Evolutionary conservation across 2,329 filamentous ascomycete genomes (phyloP), one percentile per base, ranked within the genome.

Genomic region (Clarireedia monteithiana): DNA sequence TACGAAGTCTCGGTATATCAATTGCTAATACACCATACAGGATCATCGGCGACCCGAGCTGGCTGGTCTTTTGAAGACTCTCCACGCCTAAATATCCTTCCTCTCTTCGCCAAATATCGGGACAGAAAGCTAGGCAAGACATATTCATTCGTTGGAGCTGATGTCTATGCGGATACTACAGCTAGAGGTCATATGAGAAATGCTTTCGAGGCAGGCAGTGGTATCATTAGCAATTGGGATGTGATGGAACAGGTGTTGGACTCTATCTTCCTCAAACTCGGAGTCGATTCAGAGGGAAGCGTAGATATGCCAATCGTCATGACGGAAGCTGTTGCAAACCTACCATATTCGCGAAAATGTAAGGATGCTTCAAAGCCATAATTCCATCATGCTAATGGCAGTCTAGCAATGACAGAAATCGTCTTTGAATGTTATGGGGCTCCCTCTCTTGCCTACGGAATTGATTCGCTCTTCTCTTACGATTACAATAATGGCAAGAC

Each of bases 391-490:
- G 53, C 63, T 72, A 61, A 74, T 68, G 26, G 56, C 53, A 42
- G 53, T 57, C 53, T 62, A 95, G 90, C 89, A 64, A 97, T 97
- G 92, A 95, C 89, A 45, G 94, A 99, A 69, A 92, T 97, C 55
- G 77, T 99, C 10, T 99, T 97, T 70, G 94, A 99, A 72, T 95
- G 91, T 72, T 99, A 99, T 71, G 83, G 84, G 58, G 91, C 89
- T 10, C 92, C 94, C 0, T 92, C 89, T 1, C 80, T 96, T 26
- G 88, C 91, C 17, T 96, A 94, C 72, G 94, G 94, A 51, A 91
- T 99, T 73, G 94, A 99, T 71, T 95, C 91, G 10, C 81, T 99
- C 34, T 99, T 99, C 74, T 95, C 92, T 20, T 99, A 96, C 75
- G 80, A 86, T 59, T 88, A 96, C 74, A 99, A 99, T 70, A 64